A percentile compares a stretch with the other conserved stretches of the same genome.
phyloP scores from a whole-genome alignment of 2,329 filamentous ascomycete species.

The Diplodia mutila region DNA sequence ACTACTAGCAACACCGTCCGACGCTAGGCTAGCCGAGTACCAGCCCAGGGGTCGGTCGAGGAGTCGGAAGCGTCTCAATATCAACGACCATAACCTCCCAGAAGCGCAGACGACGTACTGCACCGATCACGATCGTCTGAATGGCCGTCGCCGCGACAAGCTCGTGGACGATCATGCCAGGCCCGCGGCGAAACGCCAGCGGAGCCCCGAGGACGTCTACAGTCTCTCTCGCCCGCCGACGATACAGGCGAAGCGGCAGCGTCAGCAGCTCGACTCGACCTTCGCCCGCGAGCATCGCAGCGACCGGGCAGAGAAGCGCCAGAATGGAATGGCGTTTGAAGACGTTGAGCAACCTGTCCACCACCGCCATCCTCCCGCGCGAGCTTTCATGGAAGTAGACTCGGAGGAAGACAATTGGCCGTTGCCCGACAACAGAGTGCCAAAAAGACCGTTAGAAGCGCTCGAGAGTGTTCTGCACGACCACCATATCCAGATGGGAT shows the following conservation, averaged over 20 bases:
- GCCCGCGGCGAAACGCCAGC: neutral
- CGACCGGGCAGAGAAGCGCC: too few species aligned
- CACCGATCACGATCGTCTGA: neutral
- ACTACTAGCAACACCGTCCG: too few species aligned
- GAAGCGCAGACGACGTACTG: neutral
- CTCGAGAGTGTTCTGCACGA: too few species aligned
- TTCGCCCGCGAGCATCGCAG: too few species aligned
- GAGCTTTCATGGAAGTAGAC: constrained; percentile 5
- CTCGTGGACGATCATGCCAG: too few species aligned
- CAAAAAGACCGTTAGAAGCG: too few species aligned
- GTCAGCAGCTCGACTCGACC: neutral
- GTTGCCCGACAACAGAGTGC: neutral
- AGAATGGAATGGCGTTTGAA: too few species aligned
- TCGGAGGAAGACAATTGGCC: constrained; percentile 3
- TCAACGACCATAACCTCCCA: neutral
- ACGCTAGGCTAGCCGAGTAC: neutral
- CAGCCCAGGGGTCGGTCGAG: neutral
- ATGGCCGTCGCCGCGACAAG: too few species aligned
- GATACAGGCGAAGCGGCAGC: neutral
- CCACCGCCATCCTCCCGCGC: neutral
- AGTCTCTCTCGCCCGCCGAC: neutral
- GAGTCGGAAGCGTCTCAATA: neutral
- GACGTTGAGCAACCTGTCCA: too few species aligned
- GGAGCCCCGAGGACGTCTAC: neutral
- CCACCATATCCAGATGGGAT: too few species aligned